phyloP scores from a whole-genome alignment of 768 basidiomycete genomes.

The Suillus sp. region DNA sequence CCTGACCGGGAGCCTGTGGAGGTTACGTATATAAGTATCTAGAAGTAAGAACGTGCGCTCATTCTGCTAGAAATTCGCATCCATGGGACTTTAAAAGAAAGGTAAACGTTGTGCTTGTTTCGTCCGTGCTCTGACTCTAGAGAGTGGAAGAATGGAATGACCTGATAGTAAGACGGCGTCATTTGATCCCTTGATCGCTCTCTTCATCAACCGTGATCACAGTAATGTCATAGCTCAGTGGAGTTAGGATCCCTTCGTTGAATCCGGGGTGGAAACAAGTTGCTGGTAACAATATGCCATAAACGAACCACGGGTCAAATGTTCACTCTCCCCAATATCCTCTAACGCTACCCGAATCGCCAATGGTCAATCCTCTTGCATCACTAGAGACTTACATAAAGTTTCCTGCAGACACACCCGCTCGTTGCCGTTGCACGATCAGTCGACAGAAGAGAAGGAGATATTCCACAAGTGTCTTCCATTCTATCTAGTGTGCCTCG shows the following conservation, averaged over 20 bases:
- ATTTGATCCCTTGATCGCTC: background rate
- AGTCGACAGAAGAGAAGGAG: background rate
- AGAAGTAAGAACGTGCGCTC: conserved; percentile 2
- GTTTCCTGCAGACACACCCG: background rate
- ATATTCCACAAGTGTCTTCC: background rate
- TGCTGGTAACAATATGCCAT: conserved; percentile 1
- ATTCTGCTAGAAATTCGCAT: background rate
- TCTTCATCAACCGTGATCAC: background rate
- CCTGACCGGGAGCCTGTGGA: background rate
- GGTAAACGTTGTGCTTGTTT: background rate
- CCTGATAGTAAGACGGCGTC: background rate
- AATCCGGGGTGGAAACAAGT: background rate
- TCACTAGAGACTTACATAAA: background rate
- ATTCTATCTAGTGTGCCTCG: background rate
- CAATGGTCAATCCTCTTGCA: background rate
- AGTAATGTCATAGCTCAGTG: background rate
- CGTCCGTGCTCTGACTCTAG: background rate
- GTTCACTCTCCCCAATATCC: background rate
- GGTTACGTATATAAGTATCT: conserved; percentile 3
- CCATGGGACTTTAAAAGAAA: background rate
- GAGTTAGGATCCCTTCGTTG: background rate
- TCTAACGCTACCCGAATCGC: background rate
- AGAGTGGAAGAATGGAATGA: background rate
- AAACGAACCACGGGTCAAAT: background rate
- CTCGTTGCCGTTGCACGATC: background rate